phyloP scores from a whole-genome alignment of 495 filamentous ascomycete genomes.

The Articulospora tetracladia region DNA sequence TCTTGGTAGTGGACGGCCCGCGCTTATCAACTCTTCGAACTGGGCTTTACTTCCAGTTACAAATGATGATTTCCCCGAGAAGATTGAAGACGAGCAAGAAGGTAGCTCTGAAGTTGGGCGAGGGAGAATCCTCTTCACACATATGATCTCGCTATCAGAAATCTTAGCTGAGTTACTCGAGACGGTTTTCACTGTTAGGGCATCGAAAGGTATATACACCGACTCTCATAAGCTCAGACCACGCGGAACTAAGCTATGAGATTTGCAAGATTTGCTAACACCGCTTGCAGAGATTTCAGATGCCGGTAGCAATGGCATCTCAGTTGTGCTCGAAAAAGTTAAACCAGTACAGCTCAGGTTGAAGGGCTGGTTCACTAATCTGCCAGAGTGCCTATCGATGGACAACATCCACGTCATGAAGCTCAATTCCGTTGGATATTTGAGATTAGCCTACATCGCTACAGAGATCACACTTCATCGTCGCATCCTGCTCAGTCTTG shows the following conservation, averaged over 20 bases:
- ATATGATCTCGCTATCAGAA: constrained; percentile 69
- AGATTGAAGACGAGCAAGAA: constrained; percentile 51
- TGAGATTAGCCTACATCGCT: constrained; percentile 80
- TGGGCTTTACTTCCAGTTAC: constrained; percentile 73
- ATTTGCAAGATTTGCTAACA: neutral
- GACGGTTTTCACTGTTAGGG: constrained; percentile 71
- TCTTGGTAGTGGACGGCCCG: constrained; percentile 78
- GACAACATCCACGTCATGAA: constrained; percentile 46
- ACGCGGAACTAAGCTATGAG: neutral
- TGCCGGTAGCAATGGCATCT: constrained; percentile 45
- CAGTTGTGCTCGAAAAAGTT: constrained; percentile 63
- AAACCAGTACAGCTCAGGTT: constrained; percentile 80
- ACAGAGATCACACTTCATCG: constrained; percentile 82
- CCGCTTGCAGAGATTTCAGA: constrained; percentile 29
- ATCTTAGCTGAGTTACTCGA: constrained; percentile 75
- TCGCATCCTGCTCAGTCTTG: constrained; percentile 68
- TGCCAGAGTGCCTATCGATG: constrained; percentile 65
- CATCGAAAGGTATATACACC: constrained; percentile 41
- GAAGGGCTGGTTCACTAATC: constrained; percentile 69
- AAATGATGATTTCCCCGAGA: constrained; percentile 68
- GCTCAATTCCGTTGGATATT: constrained; percentile 62
- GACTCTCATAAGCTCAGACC: neutral
- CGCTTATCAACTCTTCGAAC: constrained; percentile 73
- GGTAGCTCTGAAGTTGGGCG: constrained; percentile 62
- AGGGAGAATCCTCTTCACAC: constrained; percentile 62